phyloP scores from a whole-genome alignment of 75 land plant species.

The Cryptomeria japonica region DNA sequence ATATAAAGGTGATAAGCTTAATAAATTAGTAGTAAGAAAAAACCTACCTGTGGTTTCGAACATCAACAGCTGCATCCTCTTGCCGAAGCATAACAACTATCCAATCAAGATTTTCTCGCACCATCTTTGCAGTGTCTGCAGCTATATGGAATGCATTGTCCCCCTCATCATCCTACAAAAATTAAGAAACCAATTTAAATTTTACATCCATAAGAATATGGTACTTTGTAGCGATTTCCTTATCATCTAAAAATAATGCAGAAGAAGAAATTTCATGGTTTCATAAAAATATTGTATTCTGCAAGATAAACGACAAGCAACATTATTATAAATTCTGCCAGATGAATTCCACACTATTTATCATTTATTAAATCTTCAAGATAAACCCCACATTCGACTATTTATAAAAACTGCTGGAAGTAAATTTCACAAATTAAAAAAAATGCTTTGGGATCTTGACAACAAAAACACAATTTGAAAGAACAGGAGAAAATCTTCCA shows the following conservation, averaged over 20 bases:
- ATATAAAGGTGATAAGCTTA: not conserved
- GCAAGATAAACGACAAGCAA: not conserved
- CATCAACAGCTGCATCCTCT: constrained; percentile 69
- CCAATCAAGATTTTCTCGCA: constrained; percentile 93
- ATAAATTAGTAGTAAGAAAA: not conserved
- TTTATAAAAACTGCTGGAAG: too few species aligned
- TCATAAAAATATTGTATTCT: not conserved
- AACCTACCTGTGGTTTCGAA: constrained; percentile 77
- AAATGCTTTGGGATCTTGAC: too few species aligned
- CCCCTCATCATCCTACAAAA: constrained; percentile 85
- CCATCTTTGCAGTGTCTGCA: constrained; percentile 88
- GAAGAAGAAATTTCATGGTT: not conserved
- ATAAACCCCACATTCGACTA: too few species aligned
- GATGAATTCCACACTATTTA: too few species aligned
- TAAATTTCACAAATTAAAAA: too few species aligned
- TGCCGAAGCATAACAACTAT: constrained; percentile 69
- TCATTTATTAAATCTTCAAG: too few species aligned
- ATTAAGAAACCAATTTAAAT: not conserved
- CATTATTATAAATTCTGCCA: not conserved
- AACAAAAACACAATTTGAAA: too few species aligned
- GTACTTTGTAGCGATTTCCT: not conserved
- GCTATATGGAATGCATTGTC: constrained; percentile 96
- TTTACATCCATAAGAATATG: not conserved
- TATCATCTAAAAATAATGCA: not conserved
- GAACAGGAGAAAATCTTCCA: too few species aligned